Base-by-base conservation (phyloP, 208 protist species). In the Leptomonas seymouri region DNA sequence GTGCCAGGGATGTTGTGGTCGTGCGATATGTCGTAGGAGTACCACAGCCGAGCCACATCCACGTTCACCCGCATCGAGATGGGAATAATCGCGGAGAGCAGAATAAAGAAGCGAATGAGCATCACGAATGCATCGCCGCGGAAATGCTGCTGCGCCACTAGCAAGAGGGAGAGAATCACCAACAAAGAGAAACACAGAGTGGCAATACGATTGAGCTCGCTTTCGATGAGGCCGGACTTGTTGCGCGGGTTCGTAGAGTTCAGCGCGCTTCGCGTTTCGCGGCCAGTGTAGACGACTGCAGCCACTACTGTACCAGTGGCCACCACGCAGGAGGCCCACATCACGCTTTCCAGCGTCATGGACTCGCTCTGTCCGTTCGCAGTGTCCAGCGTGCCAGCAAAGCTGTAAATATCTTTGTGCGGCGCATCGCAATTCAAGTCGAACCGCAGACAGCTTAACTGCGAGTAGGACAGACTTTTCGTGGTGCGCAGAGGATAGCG, bases 61-160 rank as follows among this genome's bases (percentile, higher is more conserved):
- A 99, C 82, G 71, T 99, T 99, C 15, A 99, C 98, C 23, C 97
- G 89, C 83, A 99, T 94, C 30, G 93, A 94, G 45, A 99, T 98
- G 31, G 98, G 99, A 75, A 99, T 99, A 64, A 99, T 99, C 14
- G 93, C 87, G 20, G 98, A 99, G 62, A 99, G 98, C 16, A 99
- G 88, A 48, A 99, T 87, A 28, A 99, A 76, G 76, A 99, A 99
- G 30, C 93, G 81, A 25, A 91, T 85, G 27, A 98, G 86, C 66
- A 94, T 97, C 31, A 98, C 89, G 30, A 74, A 79, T 86, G 93
- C 97, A 25, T 89, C 69, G 18, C 94, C 95, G 41, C 82, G 78
- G 70, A 96, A 96, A 15, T 76, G 57, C 62, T 94, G 86, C 42
- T 84, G 69, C 34, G 57, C 80, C 11, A 93, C 81, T 8, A 93